Conservation (phyloP, 805 yeast genomes). For the Metschnikowia matae region DNA sequence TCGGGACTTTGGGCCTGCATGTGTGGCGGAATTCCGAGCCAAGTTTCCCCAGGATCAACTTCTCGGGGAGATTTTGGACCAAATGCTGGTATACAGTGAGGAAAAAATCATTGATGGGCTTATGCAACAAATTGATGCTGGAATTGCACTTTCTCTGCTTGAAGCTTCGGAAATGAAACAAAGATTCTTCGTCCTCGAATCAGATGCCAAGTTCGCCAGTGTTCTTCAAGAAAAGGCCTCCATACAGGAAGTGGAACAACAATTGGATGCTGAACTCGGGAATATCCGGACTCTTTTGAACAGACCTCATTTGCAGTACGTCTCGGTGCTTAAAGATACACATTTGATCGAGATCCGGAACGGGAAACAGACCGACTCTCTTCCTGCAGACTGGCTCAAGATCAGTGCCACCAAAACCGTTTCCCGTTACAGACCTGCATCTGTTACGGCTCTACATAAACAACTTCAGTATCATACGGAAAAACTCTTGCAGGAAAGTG, state of each 20-base stretch:
- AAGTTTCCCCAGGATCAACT: slow-evolving; percentile 28
- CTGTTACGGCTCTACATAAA: slow-evolving; percentile 47
- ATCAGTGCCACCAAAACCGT: slow-evolving; percentile 65
- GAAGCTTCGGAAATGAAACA: slow-evolving; percentile 42
- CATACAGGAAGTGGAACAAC: slow-evolving; percentile 42
- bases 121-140: slow-evolving; percentile 49
- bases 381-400: slow-evolving; percentile 78
- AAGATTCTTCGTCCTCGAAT: slow-evolving; percentile 38
- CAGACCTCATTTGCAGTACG: slow-evolving; percentile 54
- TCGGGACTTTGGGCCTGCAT: slow-evolving; percentile 13
- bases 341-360: slow-evolving; percentile 75
- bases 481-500: slow-evolving; percentile 41
- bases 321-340: slow-evolving; percentile 59
- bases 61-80: slow-evolving; percentile 36
- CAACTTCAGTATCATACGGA: slow-evolving; percentile 60
- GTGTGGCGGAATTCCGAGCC: slow-evolving; percentile 8
- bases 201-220: slow-evolving; percentile 31
- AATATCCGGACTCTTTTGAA: slow-evolving; percentile 43
- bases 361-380: slow-evolving; percentile 43
- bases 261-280: slow-evolving; percentile 51
- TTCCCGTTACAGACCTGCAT: slow-evolving; percentile 70
- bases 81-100: slow-evolving; percentile 32
- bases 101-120: slow-evolving; percentile 30
- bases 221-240: slow-evolving; percentile 34
- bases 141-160: slow-evolving; percentile 47